phyloP scores from a whole-genome alignment of 192 early-diverging fungal species.

The Hyaloraphidium curvatum region DNA sequence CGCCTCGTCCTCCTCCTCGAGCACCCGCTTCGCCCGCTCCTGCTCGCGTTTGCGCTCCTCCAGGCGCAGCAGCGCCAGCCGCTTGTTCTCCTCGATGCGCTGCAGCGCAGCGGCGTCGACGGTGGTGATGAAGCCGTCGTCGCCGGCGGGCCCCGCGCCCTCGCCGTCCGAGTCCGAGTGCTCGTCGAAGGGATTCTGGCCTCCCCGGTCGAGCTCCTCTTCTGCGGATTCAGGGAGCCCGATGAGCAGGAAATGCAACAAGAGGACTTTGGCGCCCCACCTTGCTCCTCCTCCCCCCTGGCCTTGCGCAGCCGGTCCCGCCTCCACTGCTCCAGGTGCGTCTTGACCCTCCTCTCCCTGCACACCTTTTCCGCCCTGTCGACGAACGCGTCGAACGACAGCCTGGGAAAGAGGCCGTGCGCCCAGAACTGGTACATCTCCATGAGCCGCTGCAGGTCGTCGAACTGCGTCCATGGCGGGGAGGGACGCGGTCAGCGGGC shows the following conservation, averaged over 20 bases:
- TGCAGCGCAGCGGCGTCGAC: neutral
- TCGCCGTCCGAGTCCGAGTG: neutral
- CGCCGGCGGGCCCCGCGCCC: neutral
- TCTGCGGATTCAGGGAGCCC: too few species aligned
- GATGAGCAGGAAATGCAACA: too few species aligned
- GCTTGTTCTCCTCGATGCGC: neutral
- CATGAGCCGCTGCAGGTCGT: conserved; percentile 15
- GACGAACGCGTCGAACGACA: conserved; percentile 14
- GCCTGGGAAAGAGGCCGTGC: conserved; percentile 17
- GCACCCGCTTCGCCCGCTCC: neutral
- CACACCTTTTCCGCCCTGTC: conserved; percentile 17
- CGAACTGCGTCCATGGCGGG: conserved; percentile 4
- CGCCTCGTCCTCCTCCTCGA: neutral
- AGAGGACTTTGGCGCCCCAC: too few species aligned
- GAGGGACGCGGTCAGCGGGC: neutral
- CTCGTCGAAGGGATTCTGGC: too few species aligned
- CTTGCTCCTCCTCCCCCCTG: neutral
- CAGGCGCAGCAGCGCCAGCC: neutral
- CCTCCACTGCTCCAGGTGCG: neutral
- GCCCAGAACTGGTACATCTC: conserved; percentile 21
- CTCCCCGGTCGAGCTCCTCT: too few species aligned
- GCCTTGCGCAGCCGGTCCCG: neutral
- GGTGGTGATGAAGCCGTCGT: neutral
- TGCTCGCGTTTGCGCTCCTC: conserved; percentile 2
- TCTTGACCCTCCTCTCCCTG: conserved; percentile 9